Evolutionary conservation across 2,329 filamentous ascomycete species (phyloP).

Genomic region (Cladophialophora yegresii): DNA sequence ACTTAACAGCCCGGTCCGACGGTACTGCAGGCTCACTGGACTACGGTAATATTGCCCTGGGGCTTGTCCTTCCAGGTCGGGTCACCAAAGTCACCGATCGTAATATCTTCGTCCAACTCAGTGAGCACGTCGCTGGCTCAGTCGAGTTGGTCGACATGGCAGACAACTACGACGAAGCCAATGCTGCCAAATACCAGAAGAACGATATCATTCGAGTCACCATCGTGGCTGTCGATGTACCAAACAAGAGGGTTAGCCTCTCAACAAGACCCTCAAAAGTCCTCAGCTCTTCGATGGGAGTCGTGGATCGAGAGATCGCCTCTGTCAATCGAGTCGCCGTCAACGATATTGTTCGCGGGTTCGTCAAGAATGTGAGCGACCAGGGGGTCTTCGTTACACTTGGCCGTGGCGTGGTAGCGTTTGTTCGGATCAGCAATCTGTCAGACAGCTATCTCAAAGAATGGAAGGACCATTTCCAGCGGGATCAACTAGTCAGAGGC

Average conservation of each 20-base stretch:
- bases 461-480: conserved; percentile 85
- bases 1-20: conserved; percentile 76
- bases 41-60: conserved; percentile 71
- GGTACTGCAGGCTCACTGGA: conserved; percentile 60
- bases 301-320: conserved; percentile 78
- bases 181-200: conserved; percentile 73
- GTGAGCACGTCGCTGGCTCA: conserved; percentile 74
- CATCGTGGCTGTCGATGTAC: conserved; percentile 73
- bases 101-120: conserved; percentile 81
- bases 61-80: conserved; percentile 78
- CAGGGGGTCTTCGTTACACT: conserved; percentile 86
- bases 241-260: conserved; percentile 80
- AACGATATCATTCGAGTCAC: conserved; percentile 88
- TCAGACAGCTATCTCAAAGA: conserved; percentile 92
- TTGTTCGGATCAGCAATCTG: conserved; percentile 82
- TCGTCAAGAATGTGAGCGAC: conserved; percentile 85
- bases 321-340: conserved; percentile 69
- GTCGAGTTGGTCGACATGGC: conserved; percentile 79
- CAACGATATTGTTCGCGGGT: conserved; percentile 82
- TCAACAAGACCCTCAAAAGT: conserved; percentile 86
- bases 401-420: conserved; percentile 76
- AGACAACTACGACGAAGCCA: conserved; percentile 82
- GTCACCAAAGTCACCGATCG: conserved; percentile 84
- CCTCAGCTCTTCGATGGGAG: conserved; percentile 76
- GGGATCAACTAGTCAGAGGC: conserved; percentile 88